Evolutionary conservation across 2,329 filamentous ascomycete species (phyloP), one percentile per base, ranked within the genome.

Genomic region (Aspergillus viridinutans): DNA sequence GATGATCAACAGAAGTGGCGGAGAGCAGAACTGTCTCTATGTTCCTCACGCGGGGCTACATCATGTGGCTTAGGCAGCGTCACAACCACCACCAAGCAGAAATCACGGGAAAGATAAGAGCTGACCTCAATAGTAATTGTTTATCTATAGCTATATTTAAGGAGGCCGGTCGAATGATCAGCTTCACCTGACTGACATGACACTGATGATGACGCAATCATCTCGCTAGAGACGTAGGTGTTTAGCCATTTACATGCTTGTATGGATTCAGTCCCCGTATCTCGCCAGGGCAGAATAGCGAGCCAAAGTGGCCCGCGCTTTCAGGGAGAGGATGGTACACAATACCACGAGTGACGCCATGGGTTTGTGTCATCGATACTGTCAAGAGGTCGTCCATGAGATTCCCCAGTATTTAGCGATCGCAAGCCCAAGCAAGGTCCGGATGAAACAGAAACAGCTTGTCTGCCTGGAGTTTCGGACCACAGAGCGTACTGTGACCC

Each of bases 1-100:
- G 21, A 29, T 43, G 38, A 21, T 28, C 17, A 51, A 50, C 29
- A 52, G 51, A 54, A 54, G 52, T 52, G 38, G 49, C 45, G 51
- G 57, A 42, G 57, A 58, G 55, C 3, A 26, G 17, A n/a, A 1
- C 42, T 45, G 12, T 23, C 20, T 4, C 42, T 23, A 21, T 20
- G 17, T 45, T 17, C 10, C 42, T 38, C 58, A 62, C 60, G 60
- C 60, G 60, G 58, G 61, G 60, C 56, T 14, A 25, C 20, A 25
- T 59, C 61, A 64, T 58, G 61, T 64, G 61, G 55, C 57, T 57
- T 57, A 55, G 58, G 43, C 54, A 57, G 21, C 52, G 45, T 61
- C 54, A 58, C 49, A 49, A 55, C 55, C 40, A 45, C 20, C 32
- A 43, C n/a, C 10, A 14, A 25, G 26, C 21, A 26, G 21, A 47